Evolutionary conservation across 2,329 filamentous ascomycete species (phyloP).

Genomic region (Torrubiella hemipterigena): DNA sequence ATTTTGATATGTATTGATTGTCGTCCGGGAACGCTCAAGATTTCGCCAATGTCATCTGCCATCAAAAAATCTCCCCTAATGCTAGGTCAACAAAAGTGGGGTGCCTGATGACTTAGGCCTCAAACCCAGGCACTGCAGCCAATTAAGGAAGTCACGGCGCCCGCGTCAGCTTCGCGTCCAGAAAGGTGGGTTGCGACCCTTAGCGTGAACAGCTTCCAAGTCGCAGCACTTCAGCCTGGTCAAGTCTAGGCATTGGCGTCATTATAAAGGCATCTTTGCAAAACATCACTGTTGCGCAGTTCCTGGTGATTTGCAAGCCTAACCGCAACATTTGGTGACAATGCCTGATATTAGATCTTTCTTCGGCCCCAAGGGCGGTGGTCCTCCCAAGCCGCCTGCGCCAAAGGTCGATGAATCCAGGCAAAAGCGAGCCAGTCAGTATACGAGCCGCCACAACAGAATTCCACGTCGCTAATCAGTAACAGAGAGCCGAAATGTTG

Average conservation of each 20-base stretch:
- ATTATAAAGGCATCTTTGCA: too few relatives aligned
- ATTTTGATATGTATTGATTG: slow-evolving; percentile 26
- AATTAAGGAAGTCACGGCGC: slow-evolving; percentile 26
- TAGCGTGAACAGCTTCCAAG: slow-evolving; percentile 20
- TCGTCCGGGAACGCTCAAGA: too few relatives aligned
- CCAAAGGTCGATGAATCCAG: slow-evolving; percentile 34
- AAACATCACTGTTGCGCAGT: too few relatives aligned
- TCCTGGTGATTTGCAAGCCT: too few relatives aligned
- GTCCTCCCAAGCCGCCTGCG: slow-evolving; percentile 34
- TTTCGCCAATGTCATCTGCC: too few relatives aligned
- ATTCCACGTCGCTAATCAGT: not conserved
- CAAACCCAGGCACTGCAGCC: too few relatives aligned
- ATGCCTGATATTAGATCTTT: slow-evolving; percentile 93
- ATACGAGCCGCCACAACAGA: not conserved
- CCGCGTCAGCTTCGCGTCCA: slow-evolving; percentile 34
- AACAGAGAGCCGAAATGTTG: slow-evolving; percentile 48
- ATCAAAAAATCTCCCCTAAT: slow-evolving; percentile 20
- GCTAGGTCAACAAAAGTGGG: too few relatives aligned
- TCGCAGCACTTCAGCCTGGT: too few relatives aligned
- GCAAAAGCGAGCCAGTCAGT: slow-evolving; percentile 30
- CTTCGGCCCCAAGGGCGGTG: slow-evolving; percentile 65
- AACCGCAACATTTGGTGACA: too few relatives aligned
- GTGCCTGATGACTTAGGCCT: slow-evolving; percentile 14
- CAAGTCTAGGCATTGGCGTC: too few relatives aligned
- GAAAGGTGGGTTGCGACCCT: slow-evolving; percentile 16